Base-by-base conservation (phyloP, 352 stramenopile species). In the Aphanomyces invadans region DNA sequence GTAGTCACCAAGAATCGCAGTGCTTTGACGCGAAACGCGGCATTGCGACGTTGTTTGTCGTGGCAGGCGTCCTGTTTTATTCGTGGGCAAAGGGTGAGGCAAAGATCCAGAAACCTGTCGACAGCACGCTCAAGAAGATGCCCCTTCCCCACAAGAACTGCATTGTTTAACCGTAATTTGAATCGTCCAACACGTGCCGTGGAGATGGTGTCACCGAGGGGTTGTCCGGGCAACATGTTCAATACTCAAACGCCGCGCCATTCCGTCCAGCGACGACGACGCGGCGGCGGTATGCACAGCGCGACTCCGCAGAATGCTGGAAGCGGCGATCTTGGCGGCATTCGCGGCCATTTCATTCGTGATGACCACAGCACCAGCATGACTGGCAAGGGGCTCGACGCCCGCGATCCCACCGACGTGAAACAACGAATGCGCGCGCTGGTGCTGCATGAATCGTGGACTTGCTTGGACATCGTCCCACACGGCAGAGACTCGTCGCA, bases 11-110 rank as follows among this genome's bases (percentile, higher is more conserved):
- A 73, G 83, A 94, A 66, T 92, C 83, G 31, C 83, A 94, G 59
- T 94, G 86, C 70, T 94, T 91, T 60, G 81, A 91, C 65, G 88
- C 81, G 21, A 89, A 89, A 59, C 80, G 86, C 23, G 86, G 86
- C 25, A 74, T 94, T 32, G 80, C 86, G 9, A 92, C 86, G n/a
- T 66, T 91, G 1, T 79, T 92, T 25, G 86, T 94, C 11, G 73
- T 73, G n/a, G 82, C 77, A 25, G 85, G 85, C 21, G 85, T 93
- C 63, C 83, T 93, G 74, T 89, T 88, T 45, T 93, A 93, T 73
- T 93, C 85, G 60, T 93, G 78, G 80, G 83, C 85, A 7, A 93
- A 93, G 69, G 88, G 78, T 49, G 76, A 83, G 54, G 69, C 76
- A 44, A 83, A 76, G 38, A 73, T 29, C n/a, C 21, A 29, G 4